These are phyloP conservation scores for Cephalotrichum gorgonifer DNA, from an alignment of 2,329 filamentous ascomycete genomes.

Conservation along the genomic window DNA sequence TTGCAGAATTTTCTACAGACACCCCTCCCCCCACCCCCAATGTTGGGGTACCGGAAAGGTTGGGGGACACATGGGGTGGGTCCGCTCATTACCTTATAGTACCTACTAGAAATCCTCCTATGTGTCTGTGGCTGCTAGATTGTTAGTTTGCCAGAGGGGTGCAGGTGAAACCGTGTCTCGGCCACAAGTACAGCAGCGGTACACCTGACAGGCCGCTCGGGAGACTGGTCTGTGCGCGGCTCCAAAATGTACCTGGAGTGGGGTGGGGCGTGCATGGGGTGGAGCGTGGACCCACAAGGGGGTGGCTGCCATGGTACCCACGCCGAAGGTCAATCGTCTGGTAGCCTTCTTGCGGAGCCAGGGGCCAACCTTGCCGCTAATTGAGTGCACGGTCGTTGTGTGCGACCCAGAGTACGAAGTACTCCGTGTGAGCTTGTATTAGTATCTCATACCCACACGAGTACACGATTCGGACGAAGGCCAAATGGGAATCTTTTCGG, in stretches of 20 bases:
- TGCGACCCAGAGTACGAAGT: too few species aligned
- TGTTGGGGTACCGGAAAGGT: not conserved
- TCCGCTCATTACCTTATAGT: not conserved
- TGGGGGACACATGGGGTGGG: not conserved
- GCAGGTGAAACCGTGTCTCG: not conserved
- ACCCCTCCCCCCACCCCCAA: too few species aligned
- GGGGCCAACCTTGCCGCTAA: not conserved
- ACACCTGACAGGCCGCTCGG: not conserved
- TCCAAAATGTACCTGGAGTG: not conserved
- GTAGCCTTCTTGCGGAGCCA: too few species aligned
- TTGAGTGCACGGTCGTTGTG: not conserved
- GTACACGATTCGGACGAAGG: too few species aligned
- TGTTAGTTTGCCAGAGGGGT: not conserved
- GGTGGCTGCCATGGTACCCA: not conserved
- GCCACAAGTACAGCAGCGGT: not conserved
- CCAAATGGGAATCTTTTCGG: too few species aligned
- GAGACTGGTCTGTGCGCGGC: not conserved
- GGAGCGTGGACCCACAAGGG: not conserved
- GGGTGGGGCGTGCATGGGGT: not conserved
- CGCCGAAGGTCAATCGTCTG: not conserved
- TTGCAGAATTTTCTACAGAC: not conserved
- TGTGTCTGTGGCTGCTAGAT: not conserved
- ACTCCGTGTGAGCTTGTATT: too few species aligned
- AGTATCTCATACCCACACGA: too few species aligned
- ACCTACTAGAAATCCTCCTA: not conserved